A percentile compares a stretch with the other conserved stretches of the same genome.
phyloP scores from a whole-genome alignment of 2,329 filamentous ascomycete species.

The Stagonosporopsis chrysanthemi region DNA sequence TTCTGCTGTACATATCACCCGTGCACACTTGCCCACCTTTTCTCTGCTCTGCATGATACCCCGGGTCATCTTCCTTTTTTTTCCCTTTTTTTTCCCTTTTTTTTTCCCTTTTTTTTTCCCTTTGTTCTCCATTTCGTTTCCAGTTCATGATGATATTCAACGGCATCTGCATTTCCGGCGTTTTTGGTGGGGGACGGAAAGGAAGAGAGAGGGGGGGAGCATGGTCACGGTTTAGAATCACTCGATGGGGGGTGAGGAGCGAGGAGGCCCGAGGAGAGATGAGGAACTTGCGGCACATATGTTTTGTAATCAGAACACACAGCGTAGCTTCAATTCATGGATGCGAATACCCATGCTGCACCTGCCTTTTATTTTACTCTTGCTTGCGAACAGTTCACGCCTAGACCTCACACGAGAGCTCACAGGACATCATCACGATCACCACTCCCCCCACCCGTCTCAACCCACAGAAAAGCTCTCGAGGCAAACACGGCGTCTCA shows the following conservation, averaged over 20 bases:
- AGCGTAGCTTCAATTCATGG: constrained; percentile 2
- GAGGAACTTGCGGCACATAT: not conserved
- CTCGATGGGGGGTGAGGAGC: too few relatives aligned
- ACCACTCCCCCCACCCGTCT: too few relatives aligned
- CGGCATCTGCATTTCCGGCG: constrained; percentile 6
- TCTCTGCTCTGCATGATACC: constrained; percentile 5
- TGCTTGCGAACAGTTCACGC: too few relatives aligned
- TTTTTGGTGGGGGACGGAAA: not conserved
- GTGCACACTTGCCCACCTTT: not conserved
- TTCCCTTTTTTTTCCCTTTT: not conserved
- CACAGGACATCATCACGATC: too few relatives aligned
- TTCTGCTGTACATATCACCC: constrained; percentile 1
- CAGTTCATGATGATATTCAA: not conserved
- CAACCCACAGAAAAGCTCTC: too few relatives aligned
- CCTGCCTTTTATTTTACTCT: too few relatives aligned
- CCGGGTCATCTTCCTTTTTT: not conserved
- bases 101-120: not conserved
- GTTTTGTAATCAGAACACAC: not conserved
- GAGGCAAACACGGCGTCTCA: too few relatives aligned
- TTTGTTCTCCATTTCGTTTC: too few relatives aligned
- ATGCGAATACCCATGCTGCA: not conserved
- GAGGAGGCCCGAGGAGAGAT: too few relatives aligned
- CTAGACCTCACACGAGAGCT: too few relatives aligned
- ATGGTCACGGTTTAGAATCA: too few relatives aligned
- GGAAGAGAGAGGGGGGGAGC: too few relatives aligned